phyloP scores from a whole-genome alignment of 768 basidiomycete genomes.

The Trametes coccinea region DNA sequence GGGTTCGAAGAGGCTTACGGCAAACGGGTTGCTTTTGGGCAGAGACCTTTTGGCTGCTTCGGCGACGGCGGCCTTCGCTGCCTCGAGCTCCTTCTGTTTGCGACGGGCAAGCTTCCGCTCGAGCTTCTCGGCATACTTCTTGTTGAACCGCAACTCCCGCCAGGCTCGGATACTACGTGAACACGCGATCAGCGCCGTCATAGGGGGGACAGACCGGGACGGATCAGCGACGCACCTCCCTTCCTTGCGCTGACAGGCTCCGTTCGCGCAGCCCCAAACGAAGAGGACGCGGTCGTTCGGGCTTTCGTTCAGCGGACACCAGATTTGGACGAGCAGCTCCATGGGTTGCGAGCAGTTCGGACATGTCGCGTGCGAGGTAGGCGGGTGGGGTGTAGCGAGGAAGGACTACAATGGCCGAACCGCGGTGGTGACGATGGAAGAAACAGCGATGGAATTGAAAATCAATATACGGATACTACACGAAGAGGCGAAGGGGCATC shows the following conservation, averaged over 20 bases:
- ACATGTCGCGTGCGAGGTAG: constrained; percentile 67
- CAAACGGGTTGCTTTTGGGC: constrained; percentile 65
- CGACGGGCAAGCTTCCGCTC: constrained; percentile 51
- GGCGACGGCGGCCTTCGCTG: constrained; percentile 36
- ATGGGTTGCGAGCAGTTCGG: constrained; percentile 68
- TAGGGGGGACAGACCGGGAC: no score
- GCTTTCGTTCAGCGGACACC: constrained; percentile 87
- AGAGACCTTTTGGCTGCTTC: constrained; percentile 34
- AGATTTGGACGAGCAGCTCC: constrained; percentile 84
- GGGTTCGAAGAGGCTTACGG: constrained; percentile 39
- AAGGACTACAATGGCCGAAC: constrained; percentile 56
- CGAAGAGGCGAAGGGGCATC: constrained; percentile 54
- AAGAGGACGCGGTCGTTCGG: constrained; percentile 84
- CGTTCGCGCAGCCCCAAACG: constrained; percentile 77
- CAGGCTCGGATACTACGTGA: constrained; percentile 76
- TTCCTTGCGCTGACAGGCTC: constrained; percentile 69
- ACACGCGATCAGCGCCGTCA: background rate
- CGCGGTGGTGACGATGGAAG: constrained; percentile 1
- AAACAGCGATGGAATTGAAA: constrained; percentile 28
- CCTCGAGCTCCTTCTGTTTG: constrained; percentile 38
- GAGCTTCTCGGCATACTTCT: constrained; percentile 72
- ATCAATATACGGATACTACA: constrained; percentile 43
- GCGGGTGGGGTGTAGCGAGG: constrained; percentile 65
- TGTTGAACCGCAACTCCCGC: constrained; percentile 73
- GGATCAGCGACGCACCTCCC: constrained; percentile 56